A percentile compares a stretch with the other conserved stretches of the same genome.
These are phyloP conservation scores for Globisporangium cederbergense DNA, from an alignment of 352 stramenopile genomes.

Conservation along the genomic window DNA sequence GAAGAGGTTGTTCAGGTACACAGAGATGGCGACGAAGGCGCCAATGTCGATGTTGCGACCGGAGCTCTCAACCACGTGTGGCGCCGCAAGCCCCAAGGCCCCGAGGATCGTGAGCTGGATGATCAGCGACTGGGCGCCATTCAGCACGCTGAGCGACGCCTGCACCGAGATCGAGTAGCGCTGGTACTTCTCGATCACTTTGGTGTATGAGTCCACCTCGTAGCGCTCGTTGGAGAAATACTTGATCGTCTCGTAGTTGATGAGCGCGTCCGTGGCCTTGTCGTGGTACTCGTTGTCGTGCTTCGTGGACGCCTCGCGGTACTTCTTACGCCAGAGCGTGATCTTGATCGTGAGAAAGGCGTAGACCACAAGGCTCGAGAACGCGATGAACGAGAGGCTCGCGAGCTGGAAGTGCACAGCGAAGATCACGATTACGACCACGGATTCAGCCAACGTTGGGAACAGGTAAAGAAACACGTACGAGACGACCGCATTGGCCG, in stretches of 20 bases:
- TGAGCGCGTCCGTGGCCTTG: constrained; percentile 94
- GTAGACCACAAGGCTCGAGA: constrained; percentile 96
- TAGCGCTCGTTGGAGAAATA: constrained; percentile 95
- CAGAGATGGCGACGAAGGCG: constrained; percentile 95
- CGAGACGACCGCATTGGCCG: constrained; percentile 94
- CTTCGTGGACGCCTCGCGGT: constrained; percentile 91
- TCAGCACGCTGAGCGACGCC: constrained; percentile 93
- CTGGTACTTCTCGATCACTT: constrained; percentile 93
- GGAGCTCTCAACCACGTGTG: constrained; percentile 65
- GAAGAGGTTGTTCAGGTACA: constrained; percentile 96
- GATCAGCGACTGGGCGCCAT: constrained; percentile 90
- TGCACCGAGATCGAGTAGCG: constrained; percentile 91
- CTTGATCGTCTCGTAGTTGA: constrained; percentile 99
- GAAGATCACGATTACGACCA: constrained; percentile 93
- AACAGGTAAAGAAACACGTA: constrained; percentile 97
- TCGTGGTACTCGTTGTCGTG: constrained; percentile 98
- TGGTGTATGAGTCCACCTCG: constrained; percentile 90
- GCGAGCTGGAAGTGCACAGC: constrained; percentile 92
- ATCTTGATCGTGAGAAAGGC: constrained; percentile 95
- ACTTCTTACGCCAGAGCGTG: constrained; percentile 97
- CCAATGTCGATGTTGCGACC: constrained; percentile 87
- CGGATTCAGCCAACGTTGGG: constrained; percentile 92
- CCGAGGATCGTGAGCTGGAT: constrained; percentile 72
- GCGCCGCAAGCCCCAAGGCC: constrained; percentile 59
- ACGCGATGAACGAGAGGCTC: constrained; percentile 89